Evolutionary conservation across 1,139 yeast species (phyloP).

Genomic region (Zygotorulaspora mrakii): DNA sequence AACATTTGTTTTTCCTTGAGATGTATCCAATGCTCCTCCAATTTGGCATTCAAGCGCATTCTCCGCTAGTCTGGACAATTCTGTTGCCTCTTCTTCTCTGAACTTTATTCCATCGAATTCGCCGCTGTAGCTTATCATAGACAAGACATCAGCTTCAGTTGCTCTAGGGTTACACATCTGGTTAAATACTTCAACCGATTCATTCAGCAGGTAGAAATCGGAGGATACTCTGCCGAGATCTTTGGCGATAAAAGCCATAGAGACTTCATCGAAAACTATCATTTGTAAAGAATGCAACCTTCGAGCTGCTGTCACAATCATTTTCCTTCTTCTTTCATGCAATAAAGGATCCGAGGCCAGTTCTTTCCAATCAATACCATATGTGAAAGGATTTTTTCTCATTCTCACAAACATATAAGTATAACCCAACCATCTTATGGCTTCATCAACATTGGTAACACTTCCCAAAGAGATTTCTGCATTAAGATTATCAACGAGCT

Average conservation of each 20-base stretch:
- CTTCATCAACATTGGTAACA: slow-evolving; percentile 92
- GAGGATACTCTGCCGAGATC: slow-evolving; percentile 94
- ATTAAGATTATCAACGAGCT: slow-evolving; percentile 84
- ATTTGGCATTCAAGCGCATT: slow-evolving; percentile 72
- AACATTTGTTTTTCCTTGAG: slow-evolving; percentile 85
- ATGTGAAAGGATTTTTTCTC: slow-evolving; percentile 89
- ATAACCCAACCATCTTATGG: slow-evolving; percentile 93
- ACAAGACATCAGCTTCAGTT: slow-evolving; percentile 85
- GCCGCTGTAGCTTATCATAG: slow-evolving; percentile 87
- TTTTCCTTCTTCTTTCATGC: slow-evolving; percentile 64
- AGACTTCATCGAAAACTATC: slow-evolving; percentile 86
- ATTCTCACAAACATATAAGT: slow-evolving; percentile 91
- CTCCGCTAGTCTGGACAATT: slow-evolving; percentile 60
- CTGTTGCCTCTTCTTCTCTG: slow-evolving; percentile 81
- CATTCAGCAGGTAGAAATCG: slow-evolving; percentile 82
- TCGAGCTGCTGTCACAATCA: slow-evolving; percentile 78
- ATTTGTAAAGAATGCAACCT: slow-evolving; percentile 80
- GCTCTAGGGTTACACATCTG: slow-evolving; percentile 80
- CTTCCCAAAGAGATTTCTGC: slow-evolving; percentile 96
- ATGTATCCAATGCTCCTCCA: slow-evolving; percentile 69
- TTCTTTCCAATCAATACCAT: slow-evolving; percentile 90
- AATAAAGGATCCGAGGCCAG: slow-evolving; percentile 78
- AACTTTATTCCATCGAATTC: slow-evolving; percentile 90
- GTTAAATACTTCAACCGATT: slow-evolving; percentile 85
- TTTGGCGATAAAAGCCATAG: slow-evolving; percentile 76